Evolutionary conservation across 2,329 filamentous ascomycete genomes (phyloP).

Genomic region (Thyridium curvatum): DNA sequence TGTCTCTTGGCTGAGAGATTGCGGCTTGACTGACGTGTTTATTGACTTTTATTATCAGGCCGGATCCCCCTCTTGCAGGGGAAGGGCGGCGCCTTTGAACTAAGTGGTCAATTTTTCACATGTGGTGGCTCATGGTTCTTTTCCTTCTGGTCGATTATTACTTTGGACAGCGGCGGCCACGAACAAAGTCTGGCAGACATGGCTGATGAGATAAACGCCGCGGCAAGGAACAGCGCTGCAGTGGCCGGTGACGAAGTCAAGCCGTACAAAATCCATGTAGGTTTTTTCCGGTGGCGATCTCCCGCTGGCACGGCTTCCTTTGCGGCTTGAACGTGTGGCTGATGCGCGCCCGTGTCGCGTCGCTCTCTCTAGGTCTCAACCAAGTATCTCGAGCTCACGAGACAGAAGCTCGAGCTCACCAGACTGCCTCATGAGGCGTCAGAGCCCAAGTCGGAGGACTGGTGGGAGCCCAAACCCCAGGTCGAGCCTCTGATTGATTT

Average conservation of each 20-base stretch:
- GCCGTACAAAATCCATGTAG: slow-evolving; percentile 52
- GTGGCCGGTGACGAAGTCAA: slow-evolving; percentile 37
- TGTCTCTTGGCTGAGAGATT: neutral
- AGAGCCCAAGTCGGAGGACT: slow-evolving; percentile 39
- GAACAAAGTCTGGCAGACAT: slow-evolving; percentile 18
- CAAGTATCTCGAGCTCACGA: slow-evolving; percentile 61
- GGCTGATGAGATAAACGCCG: slow-evolving; percentile 8
- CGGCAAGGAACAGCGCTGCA: slow-evolving; percentile 6
- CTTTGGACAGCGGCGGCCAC: too few relatives aligned
- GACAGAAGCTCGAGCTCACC: slow-evolving; percentile 60
- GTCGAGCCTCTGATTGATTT: slow-evolving; percentile 61
- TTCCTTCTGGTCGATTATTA: too few relatives aligned
- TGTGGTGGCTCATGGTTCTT: too few relatives aligned
- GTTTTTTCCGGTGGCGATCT: slow-evolving; percentile 15
- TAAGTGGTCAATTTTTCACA: too few relatives aligned
- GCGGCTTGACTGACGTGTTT: slow-evolving; percentile 1
- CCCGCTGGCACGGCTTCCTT: neutral
- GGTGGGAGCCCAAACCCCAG: slow-evolving; percentile 54
- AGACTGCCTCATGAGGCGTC: slow-evolving; percentile 54
- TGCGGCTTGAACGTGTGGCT: slow-evolving; percentile 14
- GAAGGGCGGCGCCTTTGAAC: too few relatives aligned
- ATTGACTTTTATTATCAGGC: neutral
- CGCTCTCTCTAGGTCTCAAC: slow-evolving; percentile 63
- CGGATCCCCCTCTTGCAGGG: too few relatives aligned
- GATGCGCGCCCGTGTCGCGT: slow-evolving; percentile 8